A percentile compares a stretch with the other conserved stretches of the same genome.
Evolutionary conservation across 2,329 filamentous ascomycete species (phyloP).

Genomic region (Lojkania enalia): DNA sequence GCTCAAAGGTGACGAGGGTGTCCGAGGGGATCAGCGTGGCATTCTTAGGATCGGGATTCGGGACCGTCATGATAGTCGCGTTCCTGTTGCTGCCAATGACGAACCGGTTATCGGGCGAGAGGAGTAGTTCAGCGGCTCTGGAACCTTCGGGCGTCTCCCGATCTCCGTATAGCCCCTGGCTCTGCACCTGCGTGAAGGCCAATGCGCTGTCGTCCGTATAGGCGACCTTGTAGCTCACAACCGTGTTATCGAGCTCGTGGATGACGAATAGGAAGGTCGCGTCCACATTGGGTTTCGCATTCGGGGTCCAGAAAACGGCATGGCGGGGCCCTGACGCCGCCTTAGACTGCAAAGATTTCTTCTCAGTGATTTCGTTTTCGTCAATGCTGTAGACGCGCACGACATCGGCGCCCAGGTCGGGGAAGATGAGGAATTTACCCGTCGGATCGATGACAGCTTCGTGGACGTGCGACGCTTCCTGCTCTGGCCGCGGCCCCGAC

Average conservation of each 20-base stretch:
- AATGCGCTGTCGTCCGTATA: slow-evolving; percentile 50
- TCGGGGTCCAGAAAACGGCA: slow-evolving; percentile 56
- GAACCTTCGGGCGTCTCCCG: slow-evolving; percentile 32
- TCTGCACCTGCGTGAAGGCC: slow-evolving; percentile 54
- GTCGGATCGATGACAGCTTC: slow-evolving; percentile 68
- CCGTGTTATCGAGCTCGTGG: slow-evolving; percentile 62
- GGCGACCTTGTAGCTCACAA: slow-evolving; percentile 60
- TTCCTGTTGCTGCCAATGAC: slow-evolving; percentile 70
- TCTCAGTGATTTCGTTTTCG: slow-evolving; percentile 46
- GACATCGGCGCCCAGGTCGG: slow-evolving; percentile 68
- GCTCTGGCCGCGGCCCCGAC: slow-evolving; percentile 45
- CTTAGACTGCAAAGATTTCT: slow-evolving; percentile 51
- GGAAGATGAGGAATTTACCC: slow-evolving; percentile 63
- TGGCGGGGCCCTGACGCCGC: slow-evolving; percentile 68
- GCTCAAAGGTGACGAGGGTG: slow-evolving; percentile 59
- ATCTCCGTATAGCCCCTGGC: slow-evolving; percentile 48
- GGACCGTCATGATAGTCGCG: slow-evolving; percentile 57
- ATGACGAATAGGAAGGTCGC: slow-evolving; percentile 61
- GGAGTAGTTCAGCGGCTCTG: slow-evolving; percentile 59
- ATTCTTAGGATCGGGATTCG: slow-evolving; percentile 50
- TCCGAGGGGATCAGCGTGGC: slow-evolving; percentile 51
- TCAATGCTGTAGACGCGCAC: slow-evolving; percentile 63
- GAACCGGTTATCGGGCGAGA: slow-evolving; percentile 62
- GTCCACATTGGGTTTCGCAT: slow-evolving; percentile 14
- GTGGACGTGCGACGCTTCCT: slow-evolving; percentile 65